Conservation (phyloP, 192 early-diverging fungal genomes). For the Coemansia sp. region DNA sequence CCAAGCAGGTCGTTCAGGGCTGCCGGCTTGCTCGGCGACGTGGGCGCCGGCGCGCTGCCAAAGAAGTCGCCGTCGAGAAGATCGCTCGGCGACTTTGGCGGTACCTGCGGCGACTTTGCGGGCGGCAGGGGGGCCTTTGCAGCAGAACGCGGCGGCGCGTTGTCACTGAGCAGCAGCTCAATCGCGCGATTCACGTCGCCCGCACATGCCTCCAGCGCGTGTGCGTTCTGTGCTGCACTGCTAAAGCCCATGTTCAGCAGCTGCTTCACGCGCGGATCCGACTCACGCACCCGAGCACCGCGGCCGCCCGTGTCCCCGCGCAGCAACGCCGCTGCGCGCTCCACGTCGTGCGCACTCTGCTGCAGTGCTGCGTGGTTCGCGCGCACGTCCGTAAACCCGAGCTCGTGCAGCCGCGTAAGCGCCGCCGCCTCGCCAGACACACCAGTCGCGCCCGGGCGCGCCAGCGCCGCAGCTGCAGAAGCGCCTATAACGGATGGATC, state of each 20-base stretch:
- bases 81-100: constrained; percentile 4
- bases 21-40: not conserved
- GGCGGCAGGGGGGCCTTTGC: constrained; percentile 1
- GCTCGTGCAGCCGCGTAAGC: constrained; percentile 56
- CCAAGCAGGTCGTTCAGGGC: constrained; percentile 30
- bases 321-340: constrained; percentile 69
- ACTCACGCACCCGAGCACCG: not conserved
- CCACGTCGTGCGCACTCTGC: constrained; percentile 68
- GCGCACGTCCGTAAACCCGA: constrained; percentile 83
- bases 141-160: constrained; percentile 29
- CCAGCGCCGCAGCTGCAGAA: not conserved
- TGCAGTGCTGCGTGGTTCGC: constrained; percentile 67
- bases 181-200: constrained; percentile 78
- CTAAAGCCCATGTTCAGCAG: constrained; percentile 75
- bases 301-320: no score
- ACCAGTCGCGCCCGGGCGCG: no score
- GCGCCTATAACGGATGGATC: constrained; percentile 33
- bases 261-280: constrained; percentile 59
- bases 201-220: constrained; percentile 66
- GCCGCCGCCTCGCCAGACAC: constrained; percentile 30
- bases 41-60: constrained; percentile 6
- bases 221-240: constrained; percentile 62
- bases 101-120: not conserved
- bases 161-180: constrained; percentile 51
- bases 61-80: constrained; percentile 33